Evolutionary conservation across 768 basidiomycete genomes (phyloP), one percentile per base, ranked within the genome.

Genomic region (Pleurotus giganteus): DNA sequence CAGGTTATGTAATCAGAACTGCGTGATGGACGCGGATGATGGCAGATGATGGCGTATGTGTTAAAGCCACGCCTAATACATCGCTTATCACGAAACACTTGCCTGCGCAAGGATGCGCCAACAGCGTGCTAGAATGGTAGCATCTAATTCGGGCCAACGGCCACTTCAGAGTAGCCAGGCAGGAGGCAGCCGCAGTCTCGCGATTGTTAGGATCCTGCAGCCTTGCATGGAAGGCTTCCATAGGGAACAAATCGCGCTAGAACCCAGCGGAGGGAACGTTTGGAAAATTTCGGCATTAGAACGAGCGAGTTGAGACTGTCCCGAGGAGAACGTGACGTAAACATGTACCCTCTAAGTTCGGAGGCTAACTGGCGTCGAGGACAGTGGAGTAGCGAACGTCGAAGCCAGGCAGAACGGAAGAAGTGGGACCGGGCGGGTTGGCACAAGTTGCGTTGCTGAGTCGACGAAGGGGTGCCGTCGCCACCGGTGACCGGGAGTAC

Each of bases 161-260:
- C n/a, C n/a, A n/a, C n/a, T n/a, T n/a, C 9, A 36, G 34, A 36
- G 34, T 11, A 36, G 9, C 34, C n/a, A 9, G 34, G 34, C 11
- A n/a, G 34, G 11, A 36, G 2, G 34, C 4, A 23, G 12, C 47
- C 23, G 17, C 47, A 23, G 23, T 49, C 27, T 28, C 26, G 19
- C 19, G 43, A 45, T 21, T 24, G 21, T 24, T 8, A 34, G 32
- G 15, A 34, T 34, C 15, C 15, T 24, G 21, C 24, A 24, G 26
- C 15, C 43, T 4, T 17, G 19, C 5, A 12, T 26, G 21, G 15
- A 32, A 51, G 4, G 32, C 44, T 37, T 51, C 34, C 31, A 9
- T 19, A 37, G 49, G 49, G 29, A 23, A 37, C 23, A 37, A 32
- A 51, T 51, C 49, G 32, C 21, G 34, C 49, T 51, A 51, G 49